Percentiles rank a stretch among this genome's conserved stretches.
phyloP scores from a whole-genome alignment of 495 filamentous ascomycete species.

The Penicillium soppii region DNA sequence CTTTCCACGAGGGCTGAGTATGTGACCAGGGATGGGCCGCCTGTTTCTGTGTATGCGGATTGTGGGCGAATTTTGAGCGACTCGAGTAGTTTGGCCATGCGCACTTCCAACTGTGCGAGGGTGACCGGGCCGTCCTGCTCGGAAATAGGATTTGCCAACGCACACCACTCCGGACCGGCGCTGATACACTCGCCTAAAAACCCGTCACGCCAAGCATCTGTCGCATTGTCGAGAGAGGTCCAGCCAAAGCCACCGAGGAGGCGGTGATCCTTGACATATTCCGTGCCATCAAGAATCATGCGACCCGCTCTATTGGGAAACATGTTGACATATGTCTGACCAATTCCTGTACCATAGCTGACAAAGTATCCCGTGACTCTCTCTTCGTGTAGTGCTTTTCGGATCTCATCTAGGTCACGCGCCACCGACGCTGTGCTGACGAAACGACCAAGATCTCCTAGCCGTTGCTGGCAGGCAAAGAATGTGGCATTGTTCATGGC shows the following conservation, averaged over 20 bases:
- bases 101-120: slow-evolving; percentile 8
- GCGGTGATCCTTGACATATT: slow-evolving; percentile 19
- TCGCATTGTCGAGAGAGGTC: slow-evolving; percentile 19
- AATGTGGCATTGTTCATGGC: too few relatives aligned
- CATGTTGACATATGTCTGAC: too few relatives aligned
- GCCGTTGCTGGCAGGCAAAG: too few relatives aligned
- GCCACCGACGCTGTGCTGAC: too few relatives aligned
- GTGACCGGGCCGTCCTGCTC: slow-evolving; percentile 5
- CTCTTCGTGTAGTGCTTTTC: too few relatives aligned
- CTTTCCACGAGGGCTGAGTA: slow-evolving; percentile 14
- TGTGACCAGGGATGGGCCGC: slow-evolving; percentile 15
- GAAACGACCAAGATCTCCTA: too few relatives aligned
- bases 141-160: slow-evolving; percentile 9
- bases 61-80: slow-evolving; percentile 14
- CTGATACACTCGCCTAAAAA: slow-evolving; percentile 19
- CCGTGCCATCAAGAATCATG: too few relatives aligned
- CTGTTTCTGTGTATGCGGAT: slow-evolving; percentile 14
- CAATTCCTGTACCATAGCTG: too few relatives aligned
- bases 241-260: slow-evolving; percentile 18
- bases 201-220: slow-evolving; percentile 18
- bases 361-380: too few relatives aligned
- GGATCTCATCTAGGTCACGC: too few relatives aligned
- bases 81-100: slow-evolving; percentile 9
- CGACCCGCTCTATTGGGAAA: too few relatives aligned
- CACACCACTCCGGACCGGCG: slow-evolving; percentile 15